These are phyloP conservation scores for Candida labiduridarum DNA, from an alignment of 1,139 yeast species.

Conservation along the genomic window DNA sequence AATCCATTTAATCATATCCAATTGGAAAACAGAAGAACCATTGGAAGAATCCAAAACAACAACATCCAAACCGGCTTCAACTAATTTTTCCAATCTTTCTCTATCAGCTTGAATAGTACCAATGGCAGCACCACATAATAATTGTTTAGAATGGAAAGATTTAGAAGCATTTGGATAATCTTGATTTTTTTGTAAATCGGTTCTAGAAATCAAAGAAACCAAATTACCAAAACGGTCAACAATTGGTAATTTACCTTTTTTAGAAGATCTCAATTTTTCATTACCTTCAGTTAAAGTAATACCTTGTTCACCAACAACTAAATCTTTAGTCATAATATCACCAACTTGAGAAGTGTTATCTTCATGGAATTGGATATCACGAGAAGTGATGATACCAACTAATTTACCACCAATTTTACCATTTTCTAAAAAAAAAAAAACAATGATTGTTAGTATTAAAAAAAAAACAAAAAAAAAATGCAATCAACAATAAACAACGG, in stretches of 20 bases:
- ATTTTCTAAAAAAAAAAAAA: conserved; percentile 50
- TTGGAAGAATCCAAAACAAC: conserved; percentile 95
- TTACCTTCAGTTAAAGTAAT: conserved; percentile 85
- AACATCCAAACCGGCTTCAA: conserved; percentile 96
- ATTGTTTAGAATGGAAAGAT: conserved; percentile 89
- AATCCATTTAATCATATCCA: conserved; percentile 91
- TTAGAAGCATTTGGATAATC: conserved; percentile 94
- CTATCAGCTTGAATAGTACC: conserved; percentile 93
- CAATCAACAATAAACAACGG: no score
- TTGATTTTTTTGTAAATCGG: conserved; percentile 96
- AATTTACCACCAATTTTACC: conserved; percentile 90
- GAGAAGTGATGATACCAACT: conserved; percentile 92
- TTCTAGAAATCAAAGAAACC: conserved; percentile 88
- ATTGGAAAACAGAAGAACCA: conserved; percentile 95
- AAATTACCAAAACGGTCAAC: conserved; percentile 76
- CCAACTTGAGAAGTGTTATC: conserved; percentile 62
- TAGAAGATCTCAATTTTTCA: conserved; percentile 84
- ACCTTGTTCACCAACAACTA: conserved; percentile 83
- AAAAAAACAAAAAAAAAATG: not conserved
- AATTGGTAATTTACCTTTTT: conserved; percentile 97
- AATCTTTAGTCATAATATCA: conserved; percentile 87
- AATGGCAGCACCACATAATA: conserved; percentile 97
- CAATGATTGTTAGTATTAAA: conserved; percentile 27
- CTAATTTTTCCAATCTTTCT: conserved; percentile 80
- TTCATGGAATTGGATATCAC: conserved; percentile 96